Conservation (phyloP, 2,329 filamentous ascomycete genomes). For the Chaetothyriales sp. region DNA sequence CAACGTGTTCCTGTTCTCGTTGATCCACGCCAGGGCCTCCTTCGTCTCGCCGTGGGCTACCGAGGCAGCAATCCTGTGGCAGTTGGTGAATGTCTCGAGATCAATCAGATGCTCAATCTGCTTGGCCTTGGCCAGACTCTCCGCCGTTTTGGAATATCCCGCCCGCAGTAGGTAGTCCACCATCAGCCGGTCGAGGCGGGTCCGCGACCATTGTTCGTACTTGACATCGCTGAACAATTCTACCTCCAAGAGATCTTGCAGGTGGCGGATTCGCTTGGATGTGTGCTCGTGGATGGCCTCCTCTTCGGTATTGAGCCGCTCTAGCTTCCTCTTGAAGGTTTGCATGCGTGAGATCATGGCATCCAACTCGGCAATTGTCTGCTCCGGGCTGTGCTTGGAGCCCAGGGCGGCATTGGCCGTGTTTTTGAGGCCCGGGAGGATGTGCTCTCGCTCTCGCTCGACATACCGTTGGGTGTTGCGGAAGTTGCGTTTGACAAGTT, state of each 20-base stretch:
- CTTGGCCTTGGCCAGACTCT: constrained; percentile 57
- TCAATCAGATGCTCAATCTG: constrained; percentile 71
- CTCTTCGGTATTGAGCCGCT: constrained; percentile 64
- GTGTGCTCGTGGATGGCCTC: constrained; percentile 58
- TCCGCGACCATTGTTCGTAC: constrained; percentile 80
- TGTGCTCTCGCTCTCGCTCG: constrained; percentile 33
- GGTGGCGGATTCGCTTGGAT: constrained; percentile 60
- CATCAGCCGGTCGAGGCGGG: constrained; percentile 64
- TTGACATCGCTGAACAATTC: constrained; percentile 75
- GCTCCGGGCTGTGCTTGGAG: constrained; percentile 45
- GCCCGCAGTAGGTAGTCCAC: constrained; percentile 84
- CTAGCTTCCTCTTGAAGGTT: constrained; percentile 74
- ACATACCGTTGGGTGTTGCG: constrained; percentile 48
- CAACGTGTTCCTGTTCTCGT: constrained; percentile 80
- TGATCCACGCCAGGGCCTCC: constrained; percentile 78
- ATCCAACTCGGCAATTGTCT: constrained; percentile 69
- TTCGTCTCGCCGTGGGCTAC: constrained; percentile 54
- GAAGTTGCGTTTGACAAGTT: constrained; percentile 87
- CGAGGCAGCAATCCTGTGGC: constrained; percentile 61
- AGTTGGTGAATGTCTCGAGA: constrained; percentile 70
- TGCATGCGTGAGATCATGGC: constrained; percentile 73
- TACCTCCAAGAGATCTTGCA: constrained; percentile 67
- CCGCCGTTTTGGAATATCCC: constrained; percentile 66
- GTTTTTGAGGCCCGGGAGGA: constrained; percentile 35
- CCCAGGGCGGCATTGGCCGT: constrained; percentile 48